These are phyloP conservation scores for Suillus subaureus DNA, from an alignment of 768 basidiomycete species.

Conservation along the genomic window DNA sequence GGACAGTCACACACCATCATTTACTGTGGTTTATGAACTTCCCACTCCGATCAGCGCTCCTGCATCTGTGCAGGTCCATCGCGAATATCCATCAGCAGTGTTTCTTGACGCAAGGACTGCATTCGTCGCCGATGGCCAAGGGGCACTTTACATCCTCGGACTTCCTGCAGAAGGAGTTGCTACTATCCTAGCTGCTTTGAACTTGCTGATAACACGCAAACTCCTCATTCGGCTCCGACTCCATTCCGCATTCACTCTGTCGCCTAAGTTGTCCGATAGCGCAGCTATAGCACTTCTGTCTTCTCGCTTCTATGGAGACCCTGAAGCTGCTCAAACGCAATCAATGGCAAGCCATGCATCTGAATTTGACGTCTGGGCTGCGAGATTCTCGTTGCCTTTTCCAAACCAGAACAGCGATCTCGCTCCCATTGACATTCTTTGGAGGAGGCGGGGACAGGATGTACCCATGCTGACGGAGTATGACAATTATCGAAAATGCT, in stretches of 20 bases:
- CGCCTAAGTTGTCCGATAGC: constrained; percentile 36
- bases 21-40: constrained; percentile 60
- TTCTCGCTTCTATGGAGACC: constrained; percentile 49
- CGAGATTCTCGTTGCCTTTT: constrained; percentile 49
- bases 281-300: constrained; percentile 56
- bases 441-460: constrained; percentile 69
- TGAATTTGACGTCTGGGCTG: constrained; percentile 71
- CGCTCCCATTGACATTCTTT: constrained; percentile 53
- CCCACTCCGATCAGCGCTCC: constrained; percentile 52
- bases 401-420: constrained; percentile 32
- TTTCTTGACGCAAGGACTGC: constrained; percentile 53
- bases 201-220: constrained; percentile 30
- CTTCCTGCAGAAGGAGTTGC: constrained; percentile 43
- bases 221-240: constrained; percentile 27
- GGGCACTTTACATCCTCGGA: constrained; percentile 63
- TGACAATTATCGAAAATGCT: constrained; percentile 44
- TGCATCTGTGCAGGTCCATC: constrained; percentile 43
- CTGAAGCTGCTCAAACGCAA: constrained; percentile 20
- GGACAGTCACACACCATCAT: constrained; percentile 52
- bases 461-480: constrained; percentile 66
- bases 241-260: constrained; percentile 45
- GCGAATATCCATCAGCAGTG: constrained; percentile 75
- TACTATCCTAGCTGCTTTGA: constrained; percentile 52
- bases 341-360: constrained; percentile 21
- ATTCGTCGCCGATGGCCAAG: constrained; percentile 71